Evolutionary conservation across 352 stramenopile species (phyloP).

Genomic region (Lagenidium giganteum): DNA sequence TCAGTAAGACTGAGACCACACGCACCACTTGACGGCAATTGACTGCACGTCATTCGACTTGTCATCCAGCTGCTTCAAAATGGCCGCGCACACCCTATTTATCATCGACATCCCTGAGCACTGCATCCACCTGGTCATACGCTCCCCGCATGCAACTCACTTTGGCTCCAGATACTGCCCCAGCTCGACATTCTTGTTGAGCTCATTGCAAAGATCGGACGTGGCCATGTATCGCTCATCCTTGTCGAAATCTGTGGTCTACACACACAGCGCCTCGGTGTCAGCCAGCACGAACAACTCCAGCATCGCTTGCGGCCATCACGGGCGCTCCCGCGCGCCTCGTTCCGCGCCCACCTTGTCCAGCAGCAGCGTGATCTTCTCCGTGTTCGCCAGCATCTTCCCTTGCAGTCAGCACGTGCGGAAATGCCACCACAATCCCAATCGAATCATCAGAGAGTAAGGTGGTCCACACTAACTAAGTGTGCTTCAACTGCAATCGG

Average conservation of each 20-base stretch:
- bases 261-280: neutral
- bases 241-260: constrained; percentile 92
- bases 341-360: constrained; percentile 51
- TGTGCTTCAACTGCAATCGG: too few relatives aligned
- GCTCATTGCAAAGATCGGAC: constrained; percentile 95
- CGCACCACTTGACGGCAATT: constrained; percentile 84
- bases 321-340: too few relatives aligned
- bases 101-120: neutral
- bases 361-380: constrained; percentile 73
- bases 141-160: constrained; percentile 24
- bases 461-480: too few relatives aligned
- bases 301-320: too few relatives aligned
- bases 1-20: too few relatives aligned
- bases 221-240: constrained; percentile 99
- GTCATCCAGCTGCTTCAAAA: constrained; percentile 97
- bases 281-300: neutral
- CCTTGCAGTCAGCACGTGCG: too few relatives aligned
- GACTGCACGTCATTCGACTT: constrained; percentile 99
- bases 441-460: too few relatives aligned
- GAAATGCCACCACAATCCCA: too few relatives aligned
- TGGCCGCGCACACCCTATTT: constrained; percentile 93
- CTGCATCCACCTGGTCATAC: neutral
- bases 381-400: constrained; percentile 66
- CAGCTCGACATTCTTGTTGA: constrained; percentile 92
- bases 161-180: constrained; percentile 79